A percentile compares a stretch with the other conserved stretches of the same genome.
Conservation (phyloP, 2,329 filamentous ascomycete species). For the Plectosphaerella sp. region DNA sequence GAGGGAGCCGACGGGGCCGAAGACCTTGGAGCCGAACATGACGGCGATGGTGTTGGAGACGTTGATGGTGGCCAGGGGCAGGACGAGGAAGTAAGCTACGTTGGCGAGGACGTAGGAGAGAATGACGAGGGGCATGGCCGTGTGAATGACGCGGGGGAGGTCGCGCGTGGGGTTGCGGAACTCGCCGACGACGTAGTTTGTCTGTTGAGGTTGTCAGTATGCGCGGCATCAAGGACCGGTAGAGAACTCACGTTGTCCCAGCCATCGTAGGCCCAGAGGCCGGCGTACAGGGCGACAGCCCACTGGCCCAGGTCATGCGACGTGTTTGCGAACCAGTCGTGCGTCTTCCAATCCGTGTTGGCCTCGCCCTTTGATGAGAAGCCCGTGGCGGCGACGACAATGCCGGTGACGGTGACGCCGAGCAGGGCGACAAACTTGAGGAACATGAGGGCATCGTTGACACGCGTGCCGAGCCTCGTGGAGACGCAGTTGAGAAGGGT, state of each 20-base stretch:
- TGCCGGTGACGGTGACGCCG: conserved; percentile 79
- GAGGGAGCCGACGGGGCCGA: conserved; percentile 77
- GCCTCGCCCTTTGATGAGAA: conserved; percentile 71
- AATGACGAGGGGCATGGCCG: conserved; percentile 92
- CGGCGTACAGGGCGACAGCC: conserved; percentile 92
- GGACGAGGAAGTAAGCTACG: conserved; percentile 87
- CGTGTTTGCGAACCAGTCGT: conserved; percentile 85
- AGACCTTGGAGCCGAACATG: conserved; percentile 84
- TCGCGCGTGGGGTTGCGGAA: conserved; percentile 89
- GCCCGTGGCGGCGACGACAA: conserved; percentile 85
- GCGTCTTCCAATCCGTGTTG: conserved; percentile 80
- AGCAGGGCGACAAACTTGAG: conserved; percentile 90
- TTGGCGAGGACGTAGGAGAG: conserved; percentile 87
- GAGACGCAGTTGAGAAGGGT: conserved; percentile 88
- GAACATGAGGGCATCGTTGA: conserved; percentile 94
- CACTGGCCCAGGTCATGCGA: conserved; percentile 75
- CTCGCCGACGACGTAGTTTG: conserved; percentile 96
- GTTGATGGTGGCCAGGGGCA: conserved; percentile 76
- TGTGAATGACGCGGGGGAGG: conserved; percentile 91
- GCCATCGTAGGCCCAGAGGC: conserved; percentile 96
- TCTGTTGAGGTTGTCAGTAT: conserved; percentile 45
- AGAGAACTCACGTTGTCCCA: conserved; percentile 86
- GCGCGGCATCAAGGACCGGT: neutral
- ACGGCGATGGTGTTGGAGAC: conserved; percentile 93
- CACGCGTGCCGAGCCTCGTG: conserved; percentile 78